Evolutionary conservation across 2,329 filamentous ascomycete genomes (phyloP).

Genomic region (Escovopsis sp.): DNA sequence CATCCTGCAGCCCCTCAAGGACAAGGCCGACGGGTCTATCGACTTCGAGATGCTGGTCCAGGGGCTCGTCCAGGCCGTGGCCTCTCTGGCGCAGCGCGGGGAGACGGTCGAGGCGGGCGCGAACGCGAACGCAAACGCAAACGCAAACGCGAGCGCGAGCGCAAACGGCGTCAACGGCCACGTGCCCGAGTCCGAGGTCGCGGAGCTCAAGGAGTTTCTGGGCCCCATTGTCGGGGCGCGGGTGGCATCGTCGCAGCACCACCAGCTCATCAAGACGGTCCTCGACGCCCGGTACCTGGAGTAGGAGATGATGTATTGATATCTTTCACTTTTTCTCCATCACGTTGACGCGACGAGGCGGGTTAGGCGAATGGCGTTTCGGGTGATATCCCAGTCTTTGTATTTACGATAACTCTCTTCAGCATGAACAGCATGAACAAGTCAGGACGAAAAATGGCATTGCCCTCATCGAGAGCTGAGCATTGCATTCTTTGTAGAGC

Average conservation of each 20-base stretch:
- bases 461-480: no score
- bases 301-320: constrained; percentile 11
- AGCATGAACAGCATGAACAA: not conserved
- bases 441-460: no score
- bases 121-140: no score
- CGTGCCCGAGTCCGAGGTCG: constrained; percentile 21
- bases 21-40: constrained; percentile 31
- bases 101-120: constrained; percentile 7
- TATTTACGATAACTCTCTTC: not conserved
- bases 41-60: constrained; percentile 43
- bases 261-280: constrained; percentile 33
- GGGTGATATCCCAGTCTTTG: constrained; percentile 3
- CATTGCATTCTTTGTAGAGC: constrained; percentile 1
- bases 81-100: constrained; percentile 25
- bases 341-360: not conserved
- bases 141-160: no score
- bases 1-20: constrained; percentile 38
- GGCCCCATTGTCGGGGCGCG: constrained; percentile 38
- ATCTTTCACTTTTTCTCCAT: not conserved
- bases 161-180: constrained; percentile 27
- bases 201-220: constrained; percentile 38
- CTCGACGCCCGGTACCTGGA: constrained; percentile 41
- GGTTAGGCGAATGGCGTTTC: constrained; percentile 14
- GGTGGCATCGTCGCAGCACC: constrained; percentile 30
- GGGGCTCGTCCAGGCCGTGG: constrained; percentile 39